Evolutionary conservation across 1,139 yeast species (phyloP).

Genomic region (Diutina rugosa): DNA sequence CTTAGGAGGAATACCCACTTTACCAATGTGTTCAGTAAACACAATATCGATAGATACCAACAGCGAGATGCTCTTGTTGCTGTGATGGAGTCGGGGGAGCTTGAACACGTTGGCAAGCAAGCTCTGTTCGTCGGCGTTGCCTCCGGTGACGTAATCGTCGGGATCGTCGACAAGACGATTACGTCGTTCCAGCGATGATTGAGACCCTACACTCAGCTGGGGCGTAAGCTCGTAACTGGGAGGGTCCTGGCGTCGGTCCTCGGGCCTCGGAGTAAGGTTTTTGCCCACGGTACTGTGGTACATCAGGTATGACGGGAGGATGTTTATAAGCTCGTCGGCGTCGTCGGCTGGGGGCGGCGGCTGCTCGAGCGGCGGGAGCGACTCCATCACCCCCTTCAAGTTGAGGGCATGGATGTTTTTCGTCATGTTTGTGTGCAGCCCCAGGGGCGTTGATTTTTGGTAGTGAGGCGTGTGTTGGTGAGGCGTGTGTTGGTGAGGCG

Average conservation of each 20-base stretch:
- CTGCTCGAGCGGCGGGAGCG: background rate
- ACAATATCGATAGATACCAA: background rate
- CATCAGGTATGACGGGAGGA: conserved; percentile 1
- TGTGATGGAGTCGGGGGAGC: background rate
- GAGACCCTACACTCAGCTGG: background rate
- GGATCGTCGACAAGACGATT: background rate
- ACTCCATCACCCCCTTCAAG: background rate
- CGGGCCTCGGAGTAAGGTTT: background rate
- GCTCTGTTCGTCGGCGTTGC: background rate
- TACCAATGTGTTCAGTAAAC: background rate
- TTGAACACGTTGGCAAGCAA: background rate
- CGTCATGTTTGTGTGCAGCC: background rate
- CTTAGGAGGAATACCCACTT: background rate
- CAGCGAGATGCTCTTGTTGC: background rate
- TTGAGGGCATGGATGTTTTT: background rate
- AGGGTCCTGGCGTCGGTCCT: background rate
- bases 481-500: too few species aligned
- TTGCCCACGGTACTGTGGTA: background rate
- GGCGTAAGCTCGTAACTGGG: conserved; percentile 1
- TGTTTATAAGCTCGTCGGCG: background rate
- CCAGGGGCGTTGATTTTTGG: background rate
- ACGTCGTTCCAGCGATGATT: background rate
- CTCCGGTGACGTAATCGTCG: background rate
- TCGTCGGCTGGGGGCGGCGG: background rate
- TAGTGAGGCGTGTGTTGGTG: too few species aligned